Percentiles rank a stretch among this genome's conserved stretches.
Conservation (phyloP, 495 filamentous ascomycete species). For the Xylaria scruposa region DNA sequence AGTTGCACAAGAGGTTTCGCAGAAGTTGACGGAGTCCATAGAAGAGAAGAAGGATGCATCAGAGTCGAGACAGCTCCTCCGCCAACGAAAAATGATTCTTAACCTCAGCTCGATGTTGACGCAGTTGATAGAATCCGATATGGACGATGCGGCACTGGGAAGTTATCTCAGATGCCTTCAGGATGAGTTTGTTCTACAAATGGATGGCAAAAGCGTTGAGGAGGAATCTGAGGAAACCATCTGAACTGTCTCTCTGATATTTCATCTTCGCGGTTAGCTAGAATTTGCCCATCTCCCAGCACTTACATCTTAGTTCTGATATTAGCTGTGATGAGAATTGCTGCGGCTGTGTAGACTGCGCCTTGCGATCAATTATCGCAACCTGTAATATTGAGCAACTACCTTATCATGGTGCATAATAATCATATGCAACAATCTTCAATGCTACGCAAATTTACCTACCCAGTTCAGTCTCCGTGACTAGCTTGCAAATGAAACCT, state of each 20-base stretch:
- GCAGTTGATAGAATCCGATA: constrained; percentile 69
- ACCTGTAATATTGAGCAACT: background rate
- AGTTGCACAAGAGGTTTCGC: constrained; percentile 69
- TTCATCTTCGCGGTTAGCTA: background rate
- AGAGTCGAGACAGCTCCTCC: constrained; percentile 62
- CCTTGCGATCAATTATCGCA: background rate
- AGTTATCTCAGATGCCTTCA: constrained; percentile 74
- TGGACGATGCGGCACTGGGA: constrained; percentile 68
- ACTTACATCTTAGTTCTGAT: background rate
- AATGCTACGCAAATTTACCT: background rate
- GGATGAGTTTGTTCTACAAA: constrained; percentile 74
- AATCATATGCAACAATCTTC: background rate
- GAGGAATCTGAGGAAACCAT: background rate
- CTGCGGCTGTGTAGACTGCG: background rate
- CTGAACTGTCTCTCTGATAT: background rate
- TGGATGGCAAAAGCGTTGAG: constrained; percentile 53
- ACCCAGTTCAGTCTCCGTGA: background rate
- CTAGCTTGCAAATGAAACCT: background rate
- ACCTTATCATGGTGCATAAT: background rate
- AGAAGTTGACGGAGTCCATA: constrained; percentile 60
- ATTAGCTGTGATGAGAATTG: background rate
- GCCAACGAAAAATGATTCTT: constrained; percentile 74
- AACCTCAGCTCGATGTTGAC: constrained; percentile 76
- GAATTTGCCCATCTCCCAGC: background rate
- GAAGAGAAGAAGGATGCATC: constrained; percentile 60